Evolutionary conservation across 164 flowering plant species (phyloP), one percentile per base, ranked within the genome.

Genomic region (Kingdonia uniflora): DNA sequence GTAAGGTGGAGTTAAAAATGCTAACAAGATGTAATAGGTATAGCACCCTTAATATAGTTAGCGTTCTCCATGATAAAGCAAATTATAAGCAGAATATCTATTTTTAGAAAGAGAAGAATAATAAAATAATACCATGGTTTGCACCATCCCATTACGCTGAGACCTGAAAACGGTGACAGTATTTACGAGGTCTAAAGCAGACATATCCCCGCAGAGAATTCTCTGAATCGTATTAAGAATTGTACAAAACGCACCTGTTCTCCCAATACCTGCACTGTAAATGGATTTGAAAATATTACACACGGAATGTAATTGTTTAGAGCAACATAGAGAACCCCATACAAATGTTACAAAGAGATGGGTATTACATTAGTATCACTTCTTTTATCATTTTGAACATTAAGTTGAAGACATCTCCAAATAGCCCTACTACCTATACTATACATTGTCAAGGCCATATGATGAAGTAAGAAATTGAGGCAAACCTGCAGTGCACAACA

Each of bases 401-500:
- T 29, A 29, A 29, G 35, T 29, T 8, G 35, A 29, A 77, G 73
- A 58, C 7, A 51, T 45, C 4, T 7, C 6, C 11, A 16, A 45
- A 12, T 17, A 45, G 49, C 21, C 11, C 22, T 45, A 19, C 4
- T 45, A n/a, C n/a, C n/a, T n/a, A n/a, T n/a, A n/a, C n/a, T n/a
- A n/a, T 17, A 45, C 11, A 45, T 3, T 22, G 14, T 20, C 56
- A 17, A 52, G 10, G 19, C 17, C 40, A 52, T 19, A 35, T 29
- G 10, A 52, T 35, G 15, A 52, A 11, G n/a, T 7, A 16, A 50
- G 43, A 50, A 11, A 2, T 10, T 17, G 56, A 59, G 56, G 11
- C 26, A 42, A 71, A 92, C 99, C 99, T 94, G 99, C 99, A 94
- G 61, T 89, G 99, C 60, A 94, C 96, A 56, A 81, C 95, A 52